phyloP scores from a whole-genome alignment of 257 asterid genomes.

The Rehmannia glutinosa region DNA sequence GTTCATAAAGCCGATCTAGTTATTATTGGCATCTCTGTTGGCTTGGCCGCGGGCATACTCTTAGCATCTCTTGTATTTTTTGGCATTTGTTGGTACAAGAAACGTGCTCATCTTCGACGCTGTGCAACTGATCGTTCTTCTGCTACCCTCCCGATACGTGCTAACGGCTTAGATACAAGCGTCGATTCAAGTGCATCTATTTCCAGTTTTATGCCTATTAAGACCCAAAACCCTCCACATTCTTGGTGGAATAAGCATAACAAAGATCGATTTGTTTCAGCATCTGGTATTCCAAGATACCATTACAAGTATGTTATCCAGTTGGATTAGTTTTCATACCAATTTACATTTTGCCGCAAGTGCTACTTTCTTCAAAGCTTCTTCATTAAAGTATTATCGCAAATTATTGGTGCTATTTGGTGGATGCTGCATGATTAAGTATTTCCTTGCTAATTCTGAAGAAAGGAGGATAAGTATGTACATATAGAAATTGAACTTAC shows the following conservation, averaged over 20 bases:
- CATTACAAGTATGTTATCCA: conserved; percentile 67
- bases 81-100: conserved; percentile 70
- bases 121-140: conserved; percentile 46
- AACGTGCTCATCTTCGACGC: conserved; percentile 34
- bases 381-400: too few relatives aligned
- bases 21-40: conserved; percentile 76
- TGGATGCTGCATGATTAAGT: too few relatives aligned
- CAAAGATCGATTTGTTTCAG: conserved; percentile 57
- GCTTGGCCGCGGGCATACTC: conserved; percentile 69
- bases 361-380: too few relatives aligned
- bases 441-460: too few relatives aligned
- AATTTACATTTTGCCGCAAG: neutral
- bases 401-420: too few relatives aligned
- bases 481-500: too few relatives aligned
- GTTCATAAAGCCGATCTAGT: conserved; percentile 62
- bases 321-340: neutral
- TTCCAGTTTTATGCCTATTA: conserved; percentile 38
- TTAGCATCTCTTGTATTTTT: conserved; percentile 59
- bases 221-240: conserved; percentile 39
- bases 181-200: conserved; percentile 63
- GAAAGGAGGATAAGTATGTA: too few relatives aligned
- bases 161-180: conserved; percentile 66
- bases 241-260: conserved; percentile 68
- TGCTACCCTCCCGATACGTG: conserved; percentile 76
- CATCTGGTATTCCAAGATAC: conserved; percentile 79